Conservation (phyloP, 768 basidiomycete genomes). For the Amanita rubescens region DNA sequence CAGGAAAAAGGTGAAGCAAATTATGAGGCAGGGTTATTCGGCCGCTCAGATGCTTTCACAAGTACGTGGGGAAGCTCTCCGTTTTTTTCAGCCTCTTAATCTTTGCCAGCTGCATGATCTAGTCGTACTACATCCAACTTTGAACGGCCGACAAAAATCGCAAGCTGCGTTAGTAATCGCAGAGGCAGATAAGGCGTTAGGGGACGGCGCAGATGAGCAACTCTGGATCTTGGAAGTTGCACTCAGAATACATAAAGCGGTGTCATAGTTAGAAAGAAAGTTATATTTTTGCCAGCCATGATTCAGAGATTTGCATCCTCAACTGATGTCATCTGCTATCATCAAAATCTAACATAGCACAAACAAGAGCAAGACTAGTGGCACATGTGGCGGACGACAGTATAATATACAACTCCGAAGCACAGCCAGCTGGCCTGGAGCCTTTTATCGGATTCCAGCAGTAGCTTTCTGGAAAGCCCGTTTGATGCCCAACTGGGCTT, state of each 20-base stretch:
- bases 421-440: constrained; percentile 9
- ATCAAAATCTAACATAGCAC: constrained; percentile 3
- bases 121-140: constrained; percentile 72
- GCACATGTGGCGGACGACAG: constrained; percentile 17
- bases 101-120: constrained; percentile 70
- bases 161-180: constrained; percentile 78
- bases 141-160: constrained; percentile 78
- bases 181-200: constrained; percentile 92
- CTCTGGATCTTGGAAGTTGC: constrained; percentile 89
- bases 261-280: constrained; percentile 20
- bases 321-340: neutral
- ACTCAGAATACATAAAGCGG: constrained; percentile 64
- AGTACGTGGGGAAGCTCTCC: constrained; percentile 37
- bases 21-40: constrained; percentile 88
- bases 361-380: neutral
- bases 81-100: constrained; percentile 3
- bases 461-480: constrained; percentile 97
- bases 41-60: constrained; percentile 85
- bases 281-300: neutral
- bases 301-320: neutral
- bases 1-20: constrained; percentile 59
- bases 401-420: constrained; percentile 13
- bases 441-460: constrained; percentile 71
- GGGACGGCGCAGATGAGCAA: constrained; percentile 96
- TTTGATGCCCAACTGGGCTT: constrained; percentile 92